Evolutionary conservation across 495 filamentous ascomycete species (phyloP).

Genomic region (Lasiosphaeria hispida): DNA sequence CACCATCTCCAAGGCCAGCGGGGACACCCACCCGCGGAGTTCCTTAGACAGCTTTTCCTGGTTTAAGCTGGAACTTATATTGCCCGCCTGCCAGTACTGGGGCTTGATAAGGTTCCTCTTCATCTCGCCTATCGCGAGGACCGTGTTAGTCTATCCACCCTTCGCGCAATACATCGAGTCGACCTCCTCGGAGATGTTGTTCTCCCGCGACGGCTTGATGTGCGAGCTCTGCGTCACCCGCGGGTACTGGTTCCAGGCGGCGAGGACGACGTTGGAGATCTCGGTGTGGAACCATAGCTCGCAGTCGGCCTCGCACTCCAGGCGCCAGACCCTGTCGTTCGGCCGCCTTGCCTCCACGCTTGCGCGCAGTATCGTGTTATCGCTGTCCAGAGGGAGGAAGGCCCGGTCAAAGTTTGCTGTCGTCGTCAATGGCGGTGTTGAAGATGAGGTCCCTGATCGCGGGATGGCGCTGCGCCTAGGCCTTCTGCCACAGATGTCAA

Average conservation of each 20-base stretch:
- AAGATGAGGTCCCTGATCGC: constrained; percentile 15
- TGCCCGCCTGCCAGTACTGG: constrained; percentile 4
- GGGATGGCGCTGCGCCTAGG: constrained; percentile 7
- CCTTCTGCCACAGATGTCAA: no score
- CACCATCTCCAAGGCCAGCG: background rate
- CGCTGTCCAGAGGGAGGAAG: constrained; percentile 12
- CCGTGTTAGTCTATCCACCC: background rate
- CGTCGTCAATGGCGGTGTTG: background rate
- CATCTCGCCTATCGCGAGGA: constrained; percentile 17
- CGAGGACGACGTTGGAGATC: constrained; percentile 24
- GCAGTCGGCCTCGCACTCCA: constrained; percentile 20
- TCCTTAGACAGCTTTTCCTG: constrained; percentile 19
- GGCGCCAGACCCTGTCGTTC: constrained; percentile 18
- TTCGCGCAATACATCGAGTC: constrained; percentile 15
- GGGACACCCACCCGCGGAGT: constrained; percentile 17
- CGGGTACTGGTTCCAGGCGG: constrained; percentile 19
- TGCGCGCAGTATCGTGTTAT: constrained; percentile 9
- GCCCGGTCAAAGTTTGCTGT: constrained; percentile 12
- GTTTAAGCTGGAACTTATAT: background rate
- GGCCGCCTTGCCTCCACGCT: constrained; percentile 5
- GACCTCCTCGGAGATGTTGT: constrained; percentile 14
- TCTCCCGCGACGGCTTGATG: constrained; percentile 11
- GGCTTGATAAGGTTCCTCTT: constrained; percentile 14
- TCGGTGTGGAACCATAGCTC: constrained; percentile 23
- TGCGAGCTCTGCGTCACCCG: constrained; percentile 17